phyloP scores from a whole-genome alignment of 2,329 filamentous ascomycete species.

The Apiospora hydei region DNA sequence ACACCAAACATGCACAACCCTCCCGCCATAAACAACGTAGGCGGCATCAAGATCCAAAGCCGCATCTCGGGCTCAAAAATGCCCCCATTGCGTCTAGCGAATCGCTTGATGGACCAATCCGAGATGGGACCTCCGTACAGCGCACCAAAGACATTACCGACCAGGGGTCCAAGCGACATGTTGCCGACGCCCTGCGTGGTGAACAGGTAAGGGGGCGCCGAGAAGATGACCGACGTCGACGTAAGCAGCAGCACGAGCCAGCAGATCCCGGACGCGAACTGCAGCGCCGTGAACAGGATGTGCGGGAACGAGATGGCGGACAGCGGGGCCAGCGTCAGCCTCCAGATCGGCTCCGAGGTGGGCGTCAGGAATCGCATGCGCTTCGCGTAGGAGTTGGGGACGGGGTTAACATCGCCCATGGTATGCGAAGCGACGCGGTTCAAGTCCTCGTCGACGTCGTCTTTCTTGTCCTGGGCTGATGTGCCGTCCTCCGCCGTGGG shows the following conservation, averaged over 20 bases:
- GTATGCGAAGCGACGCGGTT: neutral
- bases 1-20: constrained; percentile 50
- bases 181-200: constrained; percentile 37
- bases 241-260: constrained; percentile 44
- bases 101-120: constrained; percentile 47
- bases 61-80: constrained; percentile 55
- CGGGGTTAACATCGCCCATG: neutral
- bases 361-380: constrained; percentile 25
- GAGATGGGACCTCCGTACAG: constrained; percentile 49
- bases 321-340: constrained; percentile 18
- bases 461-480: constrained; percentile 11
- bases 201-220: constrained; percentile 43
- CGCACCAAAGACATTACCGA: constrained; percentile 48
- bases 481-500: neutral
- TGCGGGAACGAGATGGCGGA: constrained; percentile 43
- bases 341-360: constrained; percentile 20
- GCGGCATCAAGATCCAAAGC: constrained; percentile 38
- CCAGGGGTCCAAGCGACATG: constrained; percentile 41
- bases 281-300: constrained; percentile 47
- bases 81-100: constrained; percentile 48
- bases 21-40: constrained; percentile 43
- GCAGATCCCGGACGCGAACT: constrained; percentile 48
- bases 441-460: neutral
- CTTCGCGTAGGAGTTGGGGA: constrained; percentile 16
- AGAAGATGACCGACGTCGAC: constrained; percentile 45